These are phyloP conservation scores for Lactarius quietus DNA, from an alignment of 768 basidiomycete species.

Conservation along the genomic window DNA sequence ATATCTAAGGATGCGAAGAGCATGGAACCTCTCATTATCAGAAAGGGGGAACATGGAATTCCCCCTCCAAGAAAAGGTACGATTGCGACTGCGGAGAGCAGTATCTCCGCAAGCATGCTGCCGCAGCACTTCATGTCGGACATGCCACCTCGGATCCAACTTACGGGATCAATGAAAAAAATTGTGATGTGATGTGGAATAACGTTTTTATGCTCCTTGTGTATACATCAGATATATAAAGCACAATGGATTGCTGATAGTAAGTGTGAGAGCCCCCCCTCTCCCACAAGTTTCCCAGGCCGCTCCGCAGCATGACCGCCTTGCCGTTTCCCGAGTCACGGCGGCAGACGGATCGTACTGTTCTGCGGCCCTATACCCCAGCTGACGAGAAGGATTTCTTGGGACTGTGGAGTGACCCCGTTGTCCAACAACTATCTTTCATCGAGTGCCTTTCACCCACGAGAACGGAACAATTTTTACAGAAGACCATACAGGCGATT, in stretches of 20 bases:
- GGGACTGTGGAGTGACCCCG: slow-evolving; percentile 21
- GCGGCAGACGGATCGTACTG: slow-evolving; percentile 21
- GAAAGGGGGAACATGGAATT: not conserved
- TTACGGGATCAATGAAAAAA: slow-evolving; percentile 6
- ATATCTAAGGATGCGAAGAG: no score
- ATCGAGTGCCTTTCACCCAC: slow-evolving; percentile 16
- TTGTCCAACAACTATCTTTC: slow-evolving; percentile 17
- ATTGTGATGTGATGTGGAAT: not conserved
- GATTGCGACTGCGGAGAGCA: slow-evolving; percentile 8
- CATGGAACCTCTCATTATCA: not conserved
- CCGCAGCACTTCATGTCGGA: slow-evolving; percentile 2
- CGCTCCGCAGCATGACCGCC: not conserved
- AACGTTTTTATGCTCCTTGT: not conserved
- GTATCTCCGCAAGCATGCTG: not conserved
- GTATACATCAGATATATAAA: slow-evolving; percentile 2
- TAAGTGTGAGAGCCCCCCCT: not conserved
- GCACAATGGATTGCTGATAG: not conserved
- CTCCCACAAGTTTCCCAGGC: not conserved
- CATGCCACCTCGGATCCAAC: slow-evolving; percentile 13
- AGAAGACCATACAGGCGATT: slow-evolving; percentile 13
- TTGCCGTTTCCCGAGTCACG: not conserved
- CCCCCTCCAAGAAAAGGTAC: not conserved
- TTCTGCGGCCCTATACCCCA: slow-evolving; percentile 14
- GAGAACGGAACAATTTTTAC: slow-evolving; percentile 13
- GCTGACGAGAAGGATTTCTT: slow-evolving; percentile 12